Percentiles rank a stretch among this genome's conserved stretches.
These are phyloP conservation scores for Nannizziopsis barbatae DNA, from an alignment of 2,329 filamentous ascomycete species.

Conservation along the genomic window DNA sequence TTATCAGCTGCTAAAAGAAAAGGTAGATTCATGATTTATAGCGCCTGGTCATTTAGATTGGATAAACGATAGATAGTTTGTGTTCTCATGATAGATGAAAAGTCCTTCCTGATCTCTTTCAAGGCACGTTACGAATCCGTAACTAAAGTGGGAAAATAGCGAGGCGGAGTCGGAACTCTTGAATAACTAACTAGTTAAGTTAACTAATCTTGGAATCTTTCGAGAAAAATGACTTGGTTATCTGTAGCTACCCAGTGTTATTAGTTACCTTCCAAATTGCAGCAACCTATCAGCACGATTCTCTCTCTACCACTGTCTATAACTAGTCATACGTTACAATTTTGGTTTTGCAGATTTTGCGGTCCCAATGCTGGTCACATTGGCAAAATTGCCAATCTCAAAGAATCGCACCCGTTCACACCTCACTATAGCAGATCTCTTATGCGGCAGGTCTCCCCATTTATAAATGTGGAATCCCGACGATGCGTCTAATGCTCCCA, in stretches of 20 bases:
- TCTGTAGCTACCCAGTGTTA: too few species aligned
- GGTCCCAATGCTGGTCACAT: slow-evolving; percentile 18
- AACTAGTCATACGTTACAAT: slow-evolving; percentile 11
- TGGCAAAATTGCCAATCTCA: slow-evolving; percentile 43
- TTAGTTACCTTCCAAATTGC: not conserved
- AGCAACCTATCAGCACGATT: not conserved
- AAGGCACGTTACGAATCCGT: too few species aligned
- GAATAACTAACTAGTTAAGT: too few species aligned
- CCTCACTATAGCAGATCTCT: slow-evolving; percentile 56
- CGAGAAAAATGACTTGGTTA: too few species aligned
- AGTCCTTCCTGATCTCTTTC: too few species aligned
- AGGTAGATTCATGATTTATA: not conserved
- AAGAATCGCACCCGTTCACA: slow-evolving; percentile 59
- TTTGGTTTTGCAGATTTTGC: slow-evolving; percentile 19
- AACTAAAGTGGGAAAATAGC: too few species aligned
- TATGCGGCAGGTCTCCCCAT: slow-evolving; percentile 60
- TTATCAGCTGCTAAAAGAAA: slow-evolving; percentile 32
- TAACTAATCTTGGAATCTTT: too few species aligned
- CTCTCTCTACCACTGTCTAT: too few species aligned
- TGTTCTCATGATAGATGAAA: too few species aligned
- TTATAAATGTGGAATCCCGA: slow-evolving; percentile 63
- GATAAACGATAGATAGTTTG: not conserved
- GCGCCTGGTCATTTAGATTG: not conserved
- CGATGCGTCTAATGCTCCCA: slow-evolving; percentile 62
- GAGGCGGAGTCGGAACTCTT: too few species aligned